Evolutionary conservation across 2,329 filamentous ascomycete species (phyloP).

Genomic region (Colletotrichum melonis): DNA sequence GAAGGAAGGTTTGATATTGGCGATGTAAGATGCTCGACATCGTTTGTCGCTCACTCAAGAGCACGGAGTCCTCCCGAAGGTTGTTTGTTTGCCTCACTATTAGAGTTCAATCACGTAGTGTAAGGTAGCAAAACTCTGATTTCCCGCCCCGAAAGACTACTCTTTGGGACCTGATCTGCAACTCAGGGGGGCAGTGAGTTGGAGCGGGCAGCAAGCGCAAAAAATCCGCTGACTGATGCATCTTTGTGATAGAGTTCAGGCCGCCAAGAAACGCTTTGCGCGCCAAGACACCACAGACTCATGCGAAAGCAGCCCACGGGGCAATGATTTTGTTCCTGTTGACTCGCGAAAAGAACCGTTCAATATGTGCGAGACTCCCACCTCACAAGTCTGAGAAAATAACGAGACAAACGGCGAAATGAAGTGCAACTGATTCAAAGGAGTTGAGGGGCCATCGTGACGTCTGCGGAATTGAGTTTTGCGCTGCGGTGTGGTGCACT

Average conservation of each 20-base stretch:
- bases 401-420: not conserved
- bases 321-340: not conserved
- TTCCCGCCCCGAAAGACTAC: not conserved
- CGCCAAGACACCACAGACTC: slow-evolving; percentile 21
- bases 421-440: not conserved
- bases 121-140: slow-evolving; percentile 2
- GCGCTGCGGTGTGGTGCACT: not conserved
- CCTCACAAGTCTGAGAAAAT: not conserved
- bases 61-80: not conserved
- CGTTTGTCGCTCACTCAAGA: no score
- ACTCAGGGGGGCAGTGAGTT: not conserved
- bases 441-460: not conserved
- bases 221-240: slow-evolving; percentile 6
- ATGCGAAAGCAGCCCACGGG: slow-evolving; percentile 1
- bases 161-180: slow-evolving; percentile 3
- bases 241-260: slow-evolving; percentile 14
- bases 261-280: slow-evolving; percentile 19
- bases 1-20: not conserved
- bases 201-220: no score
- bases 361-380: slow-evolving; percentile 16
- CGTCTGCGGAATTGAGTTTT: not conserved
- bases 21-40: not conserved
- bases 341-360: slow-evolving; percentile 11
- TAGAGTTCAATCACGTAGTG: slow-evolving; percentile 11
- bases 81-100: not conserved